Evolutionary conservation across 306 rosid genomes (phyloP).

Genomic region (Medicago lupulina): DNA sequence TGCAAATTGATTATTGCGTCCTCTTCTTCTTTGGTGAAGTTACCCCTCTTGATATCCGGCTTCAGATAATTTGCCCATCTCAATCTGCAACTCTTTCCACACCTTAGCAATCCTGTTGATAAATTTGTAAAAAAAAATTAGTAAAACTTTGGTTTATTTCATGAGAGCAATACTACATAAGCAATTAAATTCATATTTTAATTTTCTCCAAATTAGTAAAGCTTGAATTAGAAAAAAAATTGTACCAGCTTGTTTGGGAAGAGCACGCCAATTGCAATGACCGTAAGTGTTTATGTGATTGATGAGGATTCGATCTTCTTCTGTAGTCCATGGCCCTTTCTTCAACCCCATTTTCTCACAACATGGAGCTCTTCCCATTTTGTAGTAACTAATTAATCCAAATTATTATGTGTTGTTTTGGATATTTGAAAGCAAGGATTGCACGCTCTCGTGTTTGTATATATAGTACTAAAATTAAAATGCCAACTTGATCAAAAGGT

Average conservation of each 20-base stretch:
- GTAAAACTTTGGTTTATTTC: neutral
- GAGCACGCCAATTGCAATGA: slow-evolving; percentile 93
- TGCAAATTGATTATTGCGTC: slow-evolving; percentile 74
- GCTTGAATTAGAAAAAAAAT: neutral
- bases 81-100: slow-evolving; percentile 94
- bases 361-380: slow-evolving; percentile 94
- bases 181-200: neutral
- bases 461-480: slow-evolving; percentile 2
- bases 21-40: slow-evolving; percentile 77
- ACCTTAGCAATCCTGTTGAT: slow-evolving; percentile 68
- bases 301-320: slow-evolving; percentile 80
- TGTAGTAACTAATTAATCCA: neutral
- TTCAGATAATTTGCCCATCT: slow-evolving; percentile 83
- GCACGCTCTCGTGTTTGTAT: neutral
- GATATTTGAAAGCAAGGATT: too few relatives aligned
- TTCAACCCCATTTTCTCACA: slow-evolving; percentile 94
- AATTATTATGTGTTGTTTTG: slow-evolving; percentile 18
- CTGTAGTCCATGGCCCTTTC: slow-evolving; percentile 88
- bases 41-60: slow-evolving; percentile 93
- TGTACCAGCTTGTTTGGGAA: slow-evolving; percentile 85
- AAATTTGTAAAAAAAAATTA: neutral
- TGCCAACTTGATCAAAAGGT: slow-evolving; percentile 10
- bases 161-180: neutral
- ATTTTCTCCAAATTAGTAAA: neutral
- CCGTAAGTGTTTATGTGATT: slow-evolving; percentile 63